Conservation (phyloP, 768 basidiomycete genomes). For the Mycena floridula region DNA sequence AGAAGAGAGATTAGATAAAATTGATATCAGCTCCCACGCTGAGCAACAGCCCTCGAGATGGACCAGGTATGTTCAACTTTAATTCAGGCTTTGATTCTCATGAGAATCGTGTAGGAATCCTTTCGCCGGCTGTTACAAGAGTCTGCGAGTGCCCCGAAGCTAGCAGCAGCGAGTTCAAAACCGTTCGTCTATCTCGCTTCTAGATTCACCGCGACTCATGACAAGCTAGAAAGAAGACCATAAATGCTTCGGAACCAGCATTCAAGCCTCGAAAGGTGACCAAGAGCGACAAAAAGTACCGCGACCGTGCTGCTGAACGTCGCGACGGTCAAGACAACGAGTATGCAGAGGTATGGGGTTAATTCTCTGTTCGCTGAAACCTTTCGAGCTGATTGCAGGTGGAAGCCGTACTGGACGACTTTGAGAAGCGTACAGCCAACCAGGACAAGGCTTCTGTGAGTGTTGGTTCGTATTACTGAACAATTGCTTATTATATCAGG, state of each 20-base stretch:
- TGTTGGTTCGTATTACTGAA: constrained; percentile 1
- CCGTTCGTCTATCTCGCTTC: too few relatives aligned
- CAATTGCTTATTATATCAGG: constrained; percentile 26
- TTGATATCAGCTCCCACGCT: too few relatives aligned
- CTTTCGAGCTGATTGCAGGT: constrained; percentile 36
- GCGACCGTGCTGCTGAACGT: constrained; percentile 73
- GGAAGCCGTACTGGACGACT: constrained; percentile 77
- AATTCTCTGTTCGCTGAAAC: neutral
- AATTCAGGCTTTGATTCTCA: too few relatives aligned
- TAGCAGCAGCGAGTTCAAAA: too few relatives aligned
- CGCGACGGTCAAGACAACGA: constrained; percentile 59
- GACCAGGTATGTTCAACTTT: too few relatives aligned
- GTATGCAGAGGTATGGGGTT: constrained; percentile 58
- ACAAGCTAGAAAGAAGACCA: constrained; percentile 23
- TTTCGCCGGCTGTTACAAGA: too few relatives aligned
- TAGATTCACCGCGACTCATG: too few relatives aligned
- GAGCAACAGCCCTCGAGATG: too few relatives aligned
- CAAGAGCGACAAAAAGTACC: constrained; percentile 52
- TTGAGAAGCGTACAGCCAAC: constrained; percentile 58
- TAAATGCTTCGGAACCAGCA: constrained; percentile 48
- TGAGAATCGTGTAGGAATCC: too few relatives aligned
- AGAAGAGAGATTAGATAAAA: too few relatives aligned
- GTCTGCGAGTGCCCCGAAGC: too few relatives aligned
- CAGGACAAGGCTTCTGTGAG: constrained; percentile 55
- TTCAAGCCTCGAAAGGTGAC: constrained; percentile 84